Base-by-base conservation (phyloP, 441 rosid genomes). In the Adansonia madagascariensis region DNA sequence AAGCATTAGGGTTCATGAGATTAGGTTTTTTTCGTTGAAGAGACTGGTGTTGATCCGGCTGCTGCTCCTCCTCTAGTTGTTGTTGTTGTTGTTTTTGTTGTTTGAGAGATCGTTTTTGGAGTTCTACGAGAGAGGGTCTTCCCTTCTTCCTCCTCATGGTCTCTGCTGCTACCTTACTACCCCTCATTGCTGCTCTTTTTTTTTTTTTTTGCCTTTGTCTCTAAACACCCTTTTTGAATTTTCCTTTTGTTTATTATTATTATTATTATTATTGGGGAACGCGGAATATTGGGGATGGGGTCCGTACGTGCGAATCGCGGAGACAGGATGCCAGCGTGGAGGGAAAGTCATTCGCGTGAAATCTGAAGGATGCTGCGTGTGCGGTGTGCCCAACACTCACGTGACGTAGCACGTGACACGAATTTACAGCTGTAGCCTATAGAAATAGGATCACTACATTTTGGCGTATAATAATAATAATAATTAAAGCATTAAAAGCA, bases 131-230 rank as follows among this genome's bases (percentile, higher is more conserved):
- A 75, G 98, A 92, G 10, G 99, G 99, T 7, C 98, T 88, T 18
- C 99, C 98, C 86, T 95, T 95, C 79, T 93, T 95, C 64, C 12
- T 59, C 91, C 89, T 94, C 95, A 83, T 93, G 82, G 86, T 80
- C 12, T 79, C 84, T 17, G 85, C 83, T 46, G 83, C 83, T 76
- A 70, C 86, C 67, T 88, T 35, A 60, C 35, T 35, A 3, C 39
- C 93, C 0, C 91, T 93, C 88, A 89, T 91, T 93, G 86, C 88
- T 68, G 31, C 81, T 65, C 39, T 53, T 17, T 59, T 60, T 60
- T 22, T 60, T 22, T 44, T 60, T 60, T 22, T 60, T 22, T 31
- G 78, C 77, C 39, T 31, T 31, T 31, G 39, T 80, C 35, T 60
- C 64, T 3, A 84, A 80, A 87, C 75, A 79, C 78, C 80, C 83